A percentile compares a stretch with the other conserved stretches of the same genome.
Evolutionary conservation across 139 green algal species (phyloP).

Genomic region (Trebouxia sp.): DNA sequence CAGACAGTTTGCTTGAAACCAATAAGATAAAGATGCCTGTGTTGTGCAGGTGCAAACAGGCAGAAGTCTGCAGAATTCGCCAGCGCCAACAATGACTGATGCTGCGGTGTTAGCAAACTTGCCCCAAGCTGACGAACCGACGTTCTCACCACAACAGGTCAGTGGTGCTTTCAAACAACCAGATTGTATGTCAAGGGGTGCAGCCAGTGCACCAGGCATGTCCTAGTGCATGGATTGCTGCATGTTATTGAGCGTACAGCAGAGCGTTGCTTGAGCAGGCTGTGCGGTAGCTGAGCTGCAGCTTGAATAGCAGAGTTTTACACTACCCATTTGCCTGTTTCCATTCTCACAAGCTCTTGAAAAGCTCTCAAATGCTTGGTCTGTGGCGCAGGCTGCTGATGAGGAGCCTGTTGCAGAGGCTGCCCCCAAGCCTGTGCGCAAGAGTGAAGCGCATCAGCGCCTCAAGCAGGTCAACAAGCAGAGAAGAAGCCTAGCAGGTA

Average conservation of each 20-base stretch:
- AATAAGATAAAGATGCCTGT: too few relatives aligned
- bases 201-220: neutral
- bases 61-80: slow-evolving; percentile 12
- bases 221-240: too few relatives aligned
- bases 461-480: neutral
- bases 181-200: too few relatives aligned
- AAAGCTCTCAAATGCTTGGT: neutral
- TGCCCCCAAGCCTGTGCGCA: neutral
- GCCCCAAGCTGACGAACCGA: neutral
- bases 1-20: too few relatives aligned
- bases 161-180: neutral
- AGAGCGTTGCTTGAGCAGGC: too few relatives aligned
- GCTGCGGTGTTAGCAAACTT: slow-evolving; percentile 4
- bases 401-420: neutral
- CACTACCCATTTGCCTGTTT: too few relatives aligned
- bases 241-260: too few relatives aligned
- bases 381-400: neutral
- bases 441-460: slow-evolving; percentile 22
- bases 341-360: neutral
- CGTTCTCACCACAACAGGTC: neutral
- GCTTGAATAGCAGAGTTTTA: too few relatives aligned
- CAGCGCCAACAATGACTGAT: neutral
- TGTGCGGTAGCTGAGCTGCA: too few relatives aligned
- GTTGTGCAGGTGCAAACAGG: slow-evolving; percentile 24
- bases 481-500: slow-evolving; percentile 25